Conservation (phyloP, 2,329 filamentous ascomycete genomes). For the Coniochaeta ligniaria region DNA sequence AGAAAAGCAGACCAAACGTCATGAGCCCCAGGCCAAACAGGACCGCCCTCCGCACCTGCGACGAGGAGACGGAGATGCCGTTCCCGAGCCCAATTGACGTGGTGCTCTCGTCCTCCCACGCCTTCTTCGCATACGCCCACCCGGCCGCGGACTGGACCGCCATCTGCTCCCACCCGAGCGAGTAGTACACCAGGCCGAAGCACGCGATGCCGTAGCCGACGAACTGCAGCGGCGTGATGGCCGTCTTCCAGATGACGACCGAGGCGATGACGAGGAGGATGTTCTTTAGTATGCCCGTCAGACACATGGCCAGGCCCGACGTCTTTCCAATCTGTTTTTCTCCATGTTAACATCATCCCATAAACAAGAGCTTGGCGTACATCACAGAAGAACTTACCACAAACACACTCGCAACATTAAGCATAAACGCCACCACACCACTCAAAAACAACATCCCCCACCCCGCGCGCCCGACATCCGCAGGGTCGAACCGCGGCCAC, state of each 20-base stretch:
- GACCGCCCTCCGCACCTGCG: neutral
- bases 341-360: neutral
- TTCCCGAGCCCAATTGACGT: neutral
- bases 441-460: slow-evolving; percentile 56
- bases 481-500: slow-evolving; percentile 56
- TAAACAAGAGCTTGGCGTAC: neutral
- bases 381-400: slow-evolving; percentile 49
- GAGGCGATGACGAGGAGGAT: slow-evolving; percentile 73
- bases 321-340: slow-evolving; percentile 71
- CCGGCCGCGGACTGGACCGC: slow-evolving; percentile 7
- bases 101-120: slow-evolving; percentile 5
- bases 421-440: slow-evolving; percentile 64
- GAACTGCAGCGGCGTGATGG: slow-evolving; percentile 63
- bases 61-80: neutral
- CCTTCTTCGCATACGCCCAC: slow-evolving; percentile 10
- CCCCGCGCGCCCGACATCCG: slow-evolving; percentile 59
- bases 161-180: slow-evolving; percentile 28
- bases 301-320: slow-evolving; percentile 76
- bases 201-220: slow-evolving; percentile 71
- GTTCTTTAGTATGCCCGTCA: slow-evolving; percentile 82
- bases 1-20: neutral
- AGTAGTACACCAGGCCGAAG: slow-evolving; percentile 42
- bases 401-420: slow-evolving; percentile 83
- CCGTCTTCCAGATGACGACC: slow-evolving; percentile 71
- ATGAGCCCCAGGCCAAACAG: neutral